Evolutionary conservation across 352 stramenopile genomes (phyloP).

Genomic region (Pythium monospermum): DNA sequence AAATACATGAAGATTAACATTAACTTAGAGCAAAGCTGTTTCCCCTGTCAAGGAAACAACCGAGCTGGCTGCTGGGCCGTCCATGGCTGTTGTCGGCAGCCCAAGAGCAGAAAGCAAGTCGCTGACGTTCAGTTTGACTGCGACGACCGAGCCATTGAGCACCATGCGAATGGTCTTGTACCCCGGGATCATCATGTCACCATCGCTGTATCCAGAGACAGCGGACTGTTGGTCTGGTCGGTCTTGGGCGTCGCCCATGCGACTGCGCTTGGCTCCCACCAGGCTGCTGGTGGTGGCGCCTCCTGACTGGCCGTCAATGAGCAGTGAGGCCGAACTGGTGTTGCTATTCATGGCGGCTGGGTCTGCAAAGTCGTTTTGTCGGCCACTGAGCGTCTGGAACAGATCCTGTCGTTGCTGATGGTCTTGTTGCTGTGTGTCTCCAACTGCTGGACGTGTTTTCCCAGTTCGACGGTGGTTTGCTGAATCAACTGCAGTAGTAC

Average conservation of each 20-base stretch:
- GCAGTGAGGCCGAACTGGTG: neutral
- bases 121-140: constrained; percentile 64
- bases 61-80: neutral
- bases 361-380: neutral
- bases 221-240: neutral
- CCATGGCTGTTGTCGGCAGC: neutral
- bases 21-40: no score
- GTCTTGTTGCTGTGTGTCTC: neutral
- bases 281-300: no score
- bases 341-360: neutral
- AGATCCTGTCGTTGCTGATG: constrained; percentile 4
- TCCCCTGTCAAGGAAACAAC: neutral
- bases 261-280: constrained; percentile 15
- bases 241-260: constrained; percentile 11
- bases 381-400: neutral
- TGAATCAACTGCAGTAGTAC: no score
- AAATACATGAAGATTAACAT: no score
- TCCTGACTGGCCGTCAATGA: no score
- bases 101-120: constrained; percentile 39
- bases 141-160: constrained; percentile 60
- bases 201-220: neutral
- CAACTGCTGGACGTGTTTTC: no score
- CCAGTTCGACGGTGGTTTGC: no score
- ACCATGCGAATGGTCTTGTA: constrained; percentile 73
- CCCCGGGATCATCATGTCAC: neutral